phyloP scores from a whole-genome alignment of 345 rosid species.

The Mallotus nudiflorus region DNA sequence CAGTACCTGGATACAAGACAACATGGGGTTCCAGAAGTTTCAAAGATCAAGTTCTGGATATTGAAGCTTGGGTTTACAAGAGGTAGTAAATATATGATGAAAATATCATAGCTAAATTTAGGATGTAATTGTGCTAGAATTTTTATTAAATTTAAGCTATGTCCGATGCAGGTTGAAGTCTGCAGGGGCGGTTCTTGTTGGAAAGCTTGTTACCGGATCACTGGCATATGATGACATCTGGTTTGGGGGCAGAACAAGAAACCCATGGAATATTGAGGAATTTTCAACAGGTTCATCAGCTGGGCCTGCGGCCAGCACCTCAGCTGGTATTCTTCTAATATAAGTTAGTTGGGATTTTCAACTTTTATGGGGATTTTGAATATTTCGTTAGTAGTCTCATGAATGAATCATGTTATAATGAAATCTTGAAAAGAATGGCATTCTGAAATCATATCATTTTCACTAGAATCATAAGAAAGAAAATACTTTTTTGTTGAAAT shows the following conservation, averaged over 20 bases:
- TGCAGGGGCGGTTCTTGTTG: slow-evolving; percentile 88
- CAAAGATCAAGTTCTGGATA: slow-evolving; percentile 68
- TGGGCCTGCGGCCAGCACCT: slow-evolving; percentile 89
- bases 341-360: background rate
- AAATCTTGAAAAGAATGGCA: background rate
- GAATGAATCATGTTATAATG: background rate
- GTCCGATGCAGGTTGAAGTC: slow-evolving; percentile 48
- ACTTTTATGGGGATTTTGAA: background rate
- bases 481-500: background rate
- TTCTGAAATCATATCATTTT: background rate
- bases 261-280: slow-evolving; percentile 94
- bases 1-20: slow-evolving; percentile 75
- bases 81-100: slow-evolving; percentile 36
- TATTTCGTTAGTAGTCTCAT: background rate
- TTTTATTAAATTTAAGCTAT: background rate
- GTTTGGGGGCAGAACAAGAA: slow-evolving; percentile 86
- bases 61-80: slow-evolving; percentile 88
- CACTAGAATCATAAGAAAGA: background rate
- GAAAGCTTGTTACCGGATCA: slow-evolving; percentile 80
- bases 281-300: slow-evolving; percentile 90
- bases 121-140: background rate
- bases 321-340: slow-evolving; percentile 58
- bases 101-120: background rate
- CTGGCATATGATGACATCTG: slow-evolving; percentile 88
- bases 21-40: slow-evolving; percentile 87